Percentiles rank a stretch among this genome's conserved stretches.
Evolutionary conservation across 345 rosid genomes (phyloP).

Genomic region (Aquilaria sinensis): DNA sequence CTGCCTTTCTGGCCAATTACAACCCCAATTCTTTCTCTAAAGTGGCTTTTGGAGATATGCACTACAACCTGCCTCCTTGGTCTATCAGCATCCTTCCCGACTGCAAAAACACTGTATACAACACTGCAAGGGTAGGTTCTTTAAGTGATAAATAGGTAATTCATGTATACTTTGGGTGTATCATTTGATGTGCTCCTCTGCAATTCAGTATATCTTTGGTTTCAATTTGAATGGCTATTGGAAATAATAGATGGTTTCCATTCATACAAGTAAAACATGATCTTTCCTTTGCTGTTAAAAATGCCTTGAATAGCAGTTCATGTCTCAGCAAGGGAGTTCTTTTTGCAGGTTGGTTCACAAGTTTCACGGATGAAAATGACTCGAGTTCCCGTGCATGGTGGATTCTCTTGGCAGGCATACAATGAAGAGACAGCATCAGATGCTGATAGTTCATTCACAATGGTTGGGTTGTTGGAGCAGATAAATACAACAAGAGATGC

Average conservation of each 20-base stretch:
- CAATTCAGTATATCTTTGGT: not conserved
- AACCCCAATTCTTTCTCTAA: conserved; percentile 55
- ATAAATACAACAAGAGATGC: conserved; percentile 85
- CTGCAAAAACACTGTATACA: conserved; percentile 96
- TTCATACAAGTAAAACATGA: no score
- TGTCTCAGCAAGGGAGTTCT: not conserved
- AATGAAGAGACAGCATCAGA: conserved; percentile 64
- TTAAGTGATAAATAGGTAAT: no score
- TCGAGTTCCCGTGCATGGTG: conserved; percentile 70
- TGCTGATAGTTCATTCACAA: conserved; percentile 64
- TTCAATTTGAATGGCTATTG: no score
- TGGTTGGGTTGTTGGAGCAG: conserved; percentile 90
- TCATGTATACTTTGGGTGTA: not conserved
- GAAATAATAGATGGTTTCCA: not conserved
- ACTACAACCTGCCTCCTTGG: conserved; percentile 97
- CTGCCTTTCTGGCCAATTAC: conserved; percentile 93
- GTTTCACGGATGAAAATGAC: conserved; percentile 82
- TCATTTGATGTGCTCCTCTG: not conserved
- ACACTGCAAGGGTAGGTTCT: conserved; percentile 86
- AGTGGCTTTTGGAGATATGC: conserved; percentile 69
- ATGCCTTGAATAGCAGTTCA: no score
- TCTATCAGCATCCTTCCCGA: conserved; percentile 97
- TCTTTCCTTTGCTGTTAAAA: not conserved
- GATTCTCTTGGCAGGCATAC: conserved; percentile 94
- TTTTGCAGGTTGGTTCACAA: conserved; percentile 78